These are phyloP conservation scores for Penicillium herquei DNA, from an alignment of 495 filamentous ascomycete species.

Conservation along the genomic window DNA sequence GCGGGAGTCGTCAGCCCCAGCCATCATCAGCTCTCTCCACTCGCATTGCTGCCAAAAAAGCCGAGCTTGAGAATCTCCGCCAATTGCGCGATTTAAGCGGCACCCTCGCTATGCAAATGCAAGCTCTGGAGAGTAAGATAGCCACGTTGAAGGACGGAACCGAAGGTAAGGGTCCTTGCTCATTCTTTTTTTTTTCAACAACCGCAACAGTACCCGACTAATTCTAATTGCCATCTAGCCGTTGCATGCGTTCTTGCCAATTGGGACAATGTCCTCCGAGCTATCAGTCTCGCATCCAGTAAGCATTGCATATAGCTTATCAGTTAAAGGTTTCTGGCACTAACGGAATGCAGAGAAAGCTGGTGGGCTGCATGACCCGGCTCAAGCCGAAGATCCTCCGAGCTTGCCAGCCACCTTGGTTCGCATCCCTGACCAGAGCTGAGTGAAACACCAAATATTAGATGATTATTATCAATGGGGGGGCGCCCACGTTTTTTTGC, in stretches of 20 bases:
- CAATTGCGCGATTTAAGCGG: conserved; percentile 87
- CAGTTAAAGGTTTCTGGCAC: conserved; percentile 2
- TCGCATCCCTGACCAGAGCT: conserved; percentile 34
- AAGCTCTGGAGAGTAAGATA: conserved; percentile 83
- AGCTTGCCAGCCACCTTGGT: conserved; percentile 40
- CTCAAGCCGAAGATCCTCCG: conserved; percentile 9
- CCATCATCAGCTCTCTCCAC: conserved; percentile 81
- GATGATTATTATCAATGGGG: not conserved
- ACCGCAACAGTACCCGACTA: not conserved
- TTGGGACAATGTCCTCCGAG: conserved; percentile 92
- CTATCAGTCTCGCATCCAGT: conserved; percentile 96
- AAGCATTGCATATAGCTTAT: conserved; percentile 36
- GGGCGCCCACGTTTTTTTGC: not conserved
- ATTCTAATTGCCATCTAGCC: conserved; percentile 48
- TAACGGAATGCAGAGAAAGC: conserved; percentile 19
- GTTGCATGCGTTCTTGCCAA: conserved; percentile 91
- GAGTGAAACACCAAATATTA: not conserved
- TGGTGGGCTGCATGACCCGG: conserved; percentile 18
- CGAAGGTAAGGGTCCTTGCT: conserved; percentile 59
- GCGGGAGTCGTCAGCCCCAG: conserved; percentile 46
- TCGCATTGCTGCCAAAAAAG: conserved; percentile 90
- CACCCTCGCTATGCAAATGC: conserved; percentile 85
- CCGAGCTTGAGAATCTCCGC: conserved; percentile 84
- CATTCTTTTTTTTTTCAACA: conserved; percentile 3
- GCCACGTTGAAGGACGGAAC: conserved; percentile 87